Conservation (phyloP, 768 basidiomycete species). For the Termitomyces sp. region DNA sequence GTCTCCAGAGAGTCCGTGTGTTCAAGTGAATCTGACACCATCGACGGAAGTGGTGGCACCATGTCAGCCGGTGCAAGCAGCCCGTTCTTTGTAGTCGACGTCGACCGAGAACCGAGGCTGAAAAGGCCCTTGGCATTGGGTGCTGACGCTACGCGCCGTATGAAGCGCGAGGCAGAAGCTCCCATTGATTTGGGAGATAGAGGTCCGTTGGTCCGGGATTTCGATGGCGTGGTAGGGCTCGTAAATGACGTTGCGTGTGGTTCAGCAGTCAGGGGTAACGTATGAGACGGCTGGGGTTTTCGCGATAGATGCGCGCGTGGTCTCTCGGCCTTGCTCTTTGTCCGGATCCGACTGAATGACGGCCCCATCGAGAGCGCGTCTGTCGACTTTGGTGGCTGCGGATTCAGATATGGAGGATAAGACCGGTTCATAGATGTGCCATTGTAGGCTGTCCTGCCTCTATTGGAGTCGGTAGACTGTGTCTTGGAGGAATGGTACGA, state of each 20-base stretch:
- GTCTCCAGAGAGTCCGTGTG: slow-evolving; percentile 73
- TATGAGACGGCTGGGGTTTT: slow-evolving; percentile 20
- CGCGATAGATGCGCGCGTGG: slow-evolving; percentile 23
- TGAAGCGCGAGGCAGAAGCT: slow-evolving; percentile 79
- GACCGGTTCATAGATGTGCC: slow-evolving; percentile 20
- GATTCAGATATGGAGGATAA: slow-evolving; percentile 23
- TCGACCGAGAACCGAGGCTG: slow-evolving; percentile 48
- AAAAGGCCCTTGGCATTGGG: slow-evolving; percentile 95
- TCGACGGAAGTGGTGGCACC: slow-evolving; percentile 50
- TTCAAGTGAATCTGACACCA: slow-evolving; percentile 43
- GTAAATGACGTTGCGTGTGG: slow-evolving; percentile 42
- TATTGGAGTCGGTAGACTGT: slow-evolving; percentile 67
- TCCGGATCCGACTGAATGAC: slow-evolving; percentile 23
- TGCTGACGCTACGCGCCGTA: slow-evolving; percentile 93
- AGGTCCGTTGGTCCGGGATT: slow-evolving; percentile 45
- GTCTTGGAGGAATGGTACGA: slow-evolving; percentile 79
- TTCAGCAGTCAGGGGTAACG: slow-evolving; percentile 36
- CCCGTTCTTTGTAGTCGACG: slow-evolving; percentile 68
- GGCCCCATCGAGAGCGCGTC: slow-evolving; percentile 33
- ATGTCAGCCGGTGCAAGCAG: slow-evolving; percentile 65
- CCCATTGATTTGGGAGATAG: slow-evolving; percentile 66
- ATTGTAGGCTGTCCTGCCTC: slow-evolving; percentile 22
- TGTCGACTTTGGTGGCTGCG: slow-evolving; percentile 26
- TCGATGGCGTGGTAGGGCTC: slow-evolving; percentile 32
- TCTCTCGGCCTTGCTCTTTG: slow-evolving; percentile 44